Percentiles rank a stretch among this genome's conserved stretches.
phyloP scores from a whole-genome alignment of 495 filamentous ascomycete species.

The Tetracladium setigerum region DNA sequence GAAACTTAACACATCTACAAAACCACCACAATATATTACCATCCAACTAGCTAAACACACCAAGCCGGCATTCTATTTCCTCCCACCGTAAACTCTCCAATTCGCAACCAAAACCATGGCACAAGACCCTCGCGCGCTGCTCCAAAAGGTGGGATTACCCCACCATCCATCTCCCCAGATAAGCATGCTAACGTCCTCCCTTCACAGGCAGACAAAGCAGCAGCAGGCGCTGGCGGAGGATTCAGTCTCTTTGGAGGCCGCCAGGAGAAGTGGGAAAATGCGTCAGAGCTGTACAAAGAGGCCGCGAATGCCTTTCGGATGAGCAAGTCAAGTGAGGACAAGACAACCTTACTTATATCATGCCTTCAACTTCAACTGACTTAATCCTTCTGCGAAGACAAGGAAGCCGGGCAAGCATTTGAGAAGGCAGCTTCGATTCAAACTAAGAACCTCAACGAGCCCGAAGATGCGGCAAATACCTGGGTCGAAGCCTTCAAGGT shows the following conservation, averaged over 20 bases:
- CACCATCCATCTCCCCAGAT: conserved; percentile 12
- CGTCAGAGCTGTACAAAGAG: conserved; percentile 71
- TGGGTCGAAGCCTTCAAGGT: conserved; percentile 71
- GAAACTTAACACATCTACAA: too few species aligned
- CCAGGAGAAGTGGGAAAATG: conserved; percentile 77
- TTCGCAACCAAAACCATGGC: conserved; percentile 12
- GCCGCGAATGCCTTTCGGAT: conserved; percentile 77
- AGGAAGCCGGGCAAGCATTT: conserved; percentile 73
- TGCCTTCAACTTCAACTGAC: not conserved
- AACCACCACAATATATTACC: too few species aligned
- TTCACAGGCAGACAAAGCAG: conserved; percentile 70
- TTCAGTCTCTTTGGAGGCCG: conserved; percentile 68
- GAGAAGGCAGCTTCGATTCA: conserved; percentile 74
- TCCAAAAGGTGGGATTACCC: conserved; percentile 44
- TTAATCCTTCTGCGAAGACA: conserved; percentile 38
- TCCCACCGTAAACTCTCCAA: too few species aligned
- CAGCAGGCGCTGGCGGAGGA: conserved; percentile 59
- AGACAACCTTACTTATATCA: not conserved
- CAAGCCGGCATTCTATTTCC: too few species aligned
- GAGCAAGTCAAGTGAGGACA: conserved; percentile 54
- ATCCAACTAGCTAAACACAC: too few species aligned
- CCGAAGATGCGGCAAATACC: conserved; percentile 80
- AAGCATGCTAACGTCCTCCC: conserved; percentile 8
- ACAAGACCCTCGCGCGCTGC: conserved; percentile 47
- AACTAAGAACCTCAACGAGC: conserved; percentile 69